These are phyloP conservation scores for Histomonas meleagridis DNA, from an alignment of 208 protist species.

Conservation along the genomic window DNA sequence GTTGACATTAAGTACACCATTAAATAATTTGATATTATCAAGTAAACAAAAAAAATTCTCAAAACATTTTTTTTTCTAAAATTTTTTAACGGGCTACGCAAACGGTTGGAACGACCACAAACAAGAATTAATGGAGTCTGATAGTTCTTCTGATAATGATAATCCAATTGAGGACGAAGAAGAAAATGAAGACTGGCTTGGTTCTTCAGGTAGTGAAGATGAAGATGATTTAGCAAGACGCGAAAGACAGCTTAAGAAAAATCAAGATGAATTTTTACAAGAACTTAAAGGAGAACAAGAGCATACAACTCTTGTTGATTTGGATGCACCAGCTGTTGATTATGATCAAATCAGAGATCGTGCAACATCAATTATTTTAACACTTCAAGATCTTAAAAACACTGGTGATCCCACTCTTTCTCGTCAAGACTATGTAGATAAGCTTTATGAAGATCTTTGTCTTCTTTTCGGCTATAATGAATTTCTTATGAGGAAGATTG, in stretches of 20 bases:
- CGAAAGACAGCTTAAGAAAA: not conserved
- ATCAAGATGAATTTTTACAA: not conserved
- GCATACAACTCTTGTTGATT: not conserved
- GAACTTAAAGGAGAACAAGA: not conserved
- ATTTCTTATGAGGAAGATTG: not conserved
- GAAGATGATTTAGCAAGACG: not conserved
- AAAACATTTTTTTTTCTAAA: too few relatives aligned
- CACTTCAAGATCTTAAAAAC: not conserved
- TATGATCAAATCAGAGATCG: not conserved
- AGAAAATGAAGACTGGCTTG: not conserved
- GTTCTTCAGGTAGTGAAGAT: not conserved
- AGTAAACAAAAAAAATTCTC: too few relatives aligned
- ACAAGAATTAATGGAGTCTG: too few relatives aligned
- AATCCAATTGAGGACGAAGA: too few relatives aligned
- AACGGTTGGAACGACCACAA: too few relatives aligned
- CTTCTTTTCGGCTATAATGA: not conserved
- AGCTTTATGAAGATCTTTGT: not conserved
- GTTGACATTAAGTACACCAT: too few relatives aligned
- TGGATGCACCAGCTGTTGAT: slow-evolving; percentile 7
- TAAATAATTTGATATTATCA: too few relatives aligned
- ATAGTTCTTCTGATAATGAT: too few relatives aligned
- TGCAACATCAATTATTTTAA: not conserved
- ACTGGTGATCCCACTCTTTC: not conserved
- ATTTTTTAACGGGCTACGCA: too few relatives aligned
- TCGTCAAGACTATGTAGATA: not conserved